Conservation (phyloP, 495 filamentous ascomycete genomes). For the Aspergillus funiculosus region DNA sequence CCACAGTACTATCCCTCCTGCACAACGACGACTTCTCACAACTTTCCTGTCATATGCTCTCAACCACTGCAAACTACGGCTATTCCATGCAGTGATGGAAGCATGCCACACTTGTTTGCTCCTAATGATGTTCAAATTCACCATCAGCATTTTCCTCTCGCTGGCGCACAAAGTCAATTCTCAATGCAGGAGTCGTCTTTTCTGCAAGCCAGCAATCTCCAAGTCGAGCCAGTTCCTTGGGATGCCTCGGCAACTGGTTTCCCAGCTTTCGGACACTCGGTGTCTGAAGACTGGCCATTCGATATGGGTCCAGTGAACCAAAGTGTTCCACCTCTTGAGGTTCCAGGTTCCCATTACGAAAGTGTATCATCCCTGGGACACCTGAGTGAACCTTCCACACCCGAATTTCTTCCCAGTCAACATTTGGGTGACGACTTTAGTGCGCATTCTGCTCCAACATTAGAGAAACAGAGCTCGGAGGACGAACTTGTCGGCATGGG, state of each 20-base stretch:
- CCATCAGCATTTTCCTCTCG: slow-evolving; percentile 24
- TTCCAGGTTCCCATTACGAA: slow-evolving; percentile 33
- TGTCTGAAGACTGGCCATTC: slow-evolving; percentile 33
- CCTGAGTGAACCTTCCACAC: slow-evolving; percentile 52
- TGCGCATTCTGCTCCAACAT: background rate
- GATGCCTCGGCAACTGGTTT: slow-evolving; percentile 19
- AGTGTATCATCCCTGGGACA: slow-evolving; percentile 39
- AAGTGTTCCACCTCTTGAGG: slow-evolving; percentile 31
- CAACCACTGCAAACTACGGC: slow-evolving; percentile 24
- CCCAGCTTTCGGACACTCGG: slow-evolving; percentile 21
- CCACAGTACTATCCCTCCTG: slow-evolving; percentile 21
- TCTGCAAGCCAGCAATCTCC: slow-evolving; percentile 40
- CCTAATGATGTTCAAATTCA: slow-evolving; percentile 28
- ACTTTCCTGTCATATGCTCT: slow-evolving; percentile 25
- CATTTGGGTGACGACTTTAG: slow-evolving; percentile 32
- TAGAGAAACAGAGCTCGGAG: slow-evolving; percentile 40
- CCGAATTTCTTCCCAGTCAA: slow-evolving; percentile 50
- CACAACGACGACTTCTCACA: slow-evolving; percentile 20
- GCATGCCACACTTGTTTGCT: slow-evolving; percentile 27
- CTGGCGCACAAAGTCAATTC: slow-evolving; percentile 30
- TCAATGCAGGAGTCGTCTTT: slow-evolving; percentile 39
- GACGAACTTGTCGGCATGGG: slow-evolving; percentile 81
- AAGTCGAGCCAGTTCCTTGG: slow-evolving; percentile 30
- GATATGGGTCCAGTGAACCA: slow-evolving; percentile 39
- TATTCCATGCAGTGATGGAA: slow-evolving; percentile 21